Conservation (phyloP, 176 grass and related monocot genomes). For the Elaeis guineensis region DNA sequence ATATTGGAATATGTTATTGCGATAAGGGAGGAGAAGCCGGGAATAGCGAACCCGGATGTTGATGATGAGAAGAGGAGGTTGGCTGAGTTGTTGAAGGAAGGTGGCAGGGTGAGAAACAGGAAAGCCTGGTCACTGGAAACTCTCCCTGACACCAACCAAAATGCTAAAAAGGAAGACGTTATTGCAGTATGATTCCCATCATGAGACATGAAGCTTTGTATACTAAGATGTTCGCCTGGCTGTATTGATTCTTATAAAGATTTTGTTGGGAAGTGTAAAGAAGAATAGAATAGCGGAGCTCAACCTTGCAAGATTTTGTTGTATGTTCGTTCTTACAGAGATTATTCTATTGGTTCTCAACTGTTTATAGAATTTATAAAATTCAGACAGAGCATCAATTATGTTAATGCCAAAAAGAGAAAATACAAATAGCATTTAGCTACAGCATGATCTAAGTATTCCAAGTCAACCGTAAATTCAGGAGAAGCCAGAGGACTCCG, state of each 20-base stretch:
- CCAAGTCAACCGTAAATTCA: no score
- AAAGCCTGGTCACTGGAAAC: constrained; percentile 67
- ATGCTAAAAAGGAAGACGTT: constrained; percentile 30
- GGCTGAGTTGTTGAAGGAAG: constrained; percentile 72
- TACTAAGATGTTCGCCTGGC: no score
- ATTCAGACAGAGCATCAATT: no score
- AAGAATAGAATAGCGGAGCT: background rate
- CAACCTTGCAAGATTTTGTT: constrained; percentile 5
- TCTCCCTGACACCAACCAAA: constrained; percentile 65
- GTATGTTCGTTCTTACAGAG: background rate
- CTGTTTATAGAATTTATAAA: background rate
- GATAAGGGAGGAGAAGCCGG: constrained; percentile 86
- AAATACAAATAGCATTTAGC: no score
- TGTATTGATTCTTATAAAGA: no score
- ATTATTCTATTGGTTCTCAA: constrained; percentile 4
- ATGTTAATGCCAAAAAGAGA: no score
- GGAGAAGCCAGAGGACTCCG: no score
- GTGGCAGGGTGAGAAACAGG: constrained; percentile 75
- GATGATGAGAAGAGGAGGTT: constrained; percentile 86
- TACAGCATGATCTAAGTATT: no score
- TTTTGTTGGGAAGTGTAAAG: no score
- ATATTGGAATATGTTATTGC: constrained; percentile 81
- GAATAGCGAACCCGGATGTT: constrained; percentile 86
- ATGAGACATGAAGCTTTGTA: no score
- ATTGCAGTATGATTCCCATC: constrained; percentile 26